Conservation (phyloP, 73 alveolate genomes). For the Paramecium pentaurelia region DNA sequence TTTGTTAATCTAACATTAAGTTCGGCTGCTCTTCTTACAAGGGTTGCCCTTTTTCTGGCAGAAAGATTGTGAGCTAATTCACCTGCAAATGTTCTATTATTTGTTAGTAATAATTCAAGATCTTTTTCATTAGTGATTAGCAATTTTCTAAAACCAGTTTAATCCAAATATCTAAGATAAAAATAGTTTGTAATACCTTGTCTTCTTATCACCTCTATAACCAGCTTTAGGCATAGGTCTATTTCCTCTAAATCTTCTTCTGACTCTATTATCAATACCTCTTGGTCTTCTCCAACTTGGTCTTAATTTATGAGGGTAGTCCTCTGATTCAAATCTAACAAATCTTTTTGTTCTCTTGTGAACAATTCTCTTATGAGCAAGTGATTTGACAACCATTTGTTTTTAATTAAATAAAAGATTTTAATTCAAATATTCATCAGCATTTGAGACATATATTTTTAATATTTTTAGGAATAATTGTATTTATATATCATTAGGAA, state of each 20-base stretch:
- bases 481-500: neutral
- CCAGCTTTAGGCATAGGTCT: conserved; percentile 94
- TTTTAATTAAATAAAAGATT: conserved; percentile 7
- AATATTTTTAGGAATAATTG: neutral
- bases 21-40: conserved; percentile 97
- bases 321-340: conserved; percentile 64
- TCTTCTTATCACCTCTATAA: conserved; percentile 91
- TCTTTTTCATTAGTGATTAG: conserved; percentile 86
- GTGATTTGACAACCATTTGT: conserved; percentile 56
- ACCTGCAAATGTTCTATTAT: conserved; percentile 96
- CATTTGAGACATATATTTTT: neutral
- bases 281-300: conserved; percentile 98
- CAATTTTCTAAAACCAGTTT: conserved; percentile 94
- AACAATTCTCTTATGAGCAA: conserved; percentile 53
- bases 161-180: conserved; percentile 69
- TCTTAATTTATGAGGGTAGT: conserved; percentile 57
- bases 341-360: conserved; percentile 62
- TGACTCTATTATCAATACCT: conserved; percentile 98
- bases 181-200: conserved; percentile 41
- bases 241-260: conserved; percentile 98
- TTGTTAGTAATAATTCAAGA: conserved; percentile 96
- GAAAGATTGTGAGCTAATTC: conserved; percentile 94
- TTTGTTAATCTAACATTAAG: conserved; percentile 93
- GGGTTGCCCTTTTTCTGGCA: conserved; percentile 86
- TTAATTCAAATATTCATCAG: conserved; percentile 4